Evolutionary conservation across 345 rosid species (phyloP).

Genomic region (Syzygium jambos): DNA sequence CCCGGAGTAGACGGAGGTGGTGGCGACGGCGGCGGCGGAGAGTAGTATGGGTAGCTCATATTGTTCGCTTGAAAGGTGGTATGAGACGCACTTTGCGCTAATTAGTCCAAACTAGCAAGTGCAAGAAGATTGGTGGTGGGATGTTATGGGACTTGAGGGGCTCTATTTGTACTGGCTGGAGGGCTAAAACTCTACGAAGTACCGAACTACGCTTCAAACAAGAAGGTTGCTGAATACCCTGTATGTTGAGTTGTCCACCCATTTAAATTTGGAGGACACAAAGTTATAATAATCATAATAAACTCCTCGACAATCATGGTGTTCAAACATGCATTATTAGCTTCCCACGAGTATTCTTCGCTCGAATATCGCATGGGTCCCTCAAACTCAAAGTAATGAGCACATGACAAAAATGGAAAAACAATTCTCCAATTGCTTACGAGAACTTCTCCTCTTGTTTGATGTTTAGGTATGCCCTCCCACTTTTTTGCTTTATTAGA

Average conservation of each 20-base stretch:
- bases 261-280: background rate
- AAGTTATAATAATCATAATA: background rate
- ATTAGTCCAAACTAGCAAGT: background rate
- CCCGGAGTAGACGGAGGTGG: background rate
- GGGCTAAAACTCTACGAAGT: background rate
- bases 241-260: background rate
- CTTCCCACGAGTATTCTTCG: background rate
- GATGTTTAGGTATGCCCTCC: background rate
- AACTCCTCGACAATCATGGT: background rate
- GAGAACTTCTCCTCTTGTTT: background rate
- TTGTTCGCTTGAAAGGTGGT: background rate
- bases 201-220: background rate
- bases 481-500: background rate
- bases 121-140: background rate
- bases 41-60: slow-evolving; percentile 11
- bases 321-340: background rate
- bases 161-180: slow-evolving; percentile 2
- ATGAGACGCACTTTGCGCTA: background rate
- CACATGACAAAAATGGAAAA: background rate
- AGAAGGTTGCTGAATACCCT: background rate
- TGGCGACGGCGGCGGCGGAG: slow-evolving; percentile 3
- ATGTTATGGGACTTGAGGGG: background rate
- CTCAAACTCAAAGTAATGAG: background rate
- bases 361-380: background rate
- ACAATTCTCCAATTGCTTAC: background rate